Evolutionary conservation across 1,284 basidiomycete species (phyloP), one percentile per base, ranked within the genome.

Genomic region (Sporisorium exsertum): DNA sequence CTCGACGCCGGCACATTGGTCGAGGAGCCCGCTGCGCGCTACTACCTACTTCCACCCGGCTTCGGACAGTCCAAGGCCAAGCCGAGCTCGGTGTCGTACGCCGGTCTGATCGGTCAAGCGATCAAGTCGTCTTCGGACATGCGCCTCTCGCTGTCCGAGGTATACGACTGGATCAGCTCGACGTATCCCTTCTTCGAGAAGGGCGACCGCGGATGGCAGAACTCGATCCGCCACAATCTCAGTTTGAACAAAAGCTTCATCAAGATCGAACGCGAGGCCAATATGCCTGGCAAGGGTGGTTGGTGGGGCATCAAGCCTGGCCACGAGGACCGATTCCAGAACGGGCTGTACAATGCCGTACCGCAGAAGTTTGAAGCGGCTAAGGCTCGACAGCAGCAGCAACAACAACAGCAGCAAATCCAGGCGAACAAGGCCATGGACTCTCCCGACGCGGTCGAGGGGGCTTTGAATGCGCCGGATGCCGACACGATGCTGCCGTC

Each of bases 141-240:
- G 78, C 91, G 93, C 42, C 90, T 98, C 35, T 94, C 94, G 0
- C 88, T 98, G 26, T 94, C 95, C 81, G 95, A 98, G 84, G 96
- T 99, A 72, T 98, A 98, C 84, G 91, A 93, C 81, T 99, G 91
- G 89, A 96, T 99, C 81, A 94, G 93, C 66, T 93, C 92, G 43
- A 93, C 94, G 5, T 95, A 94, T 86, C 95, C 96, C 0, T 92
- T 92, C 85, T 99, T 94, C 88, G 94, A 94, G 85, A 91, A 92
- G 47, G 92, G 93, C 42, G 95, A 97, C 81, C 90, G 92, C n/a
- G 95, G 94, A 27, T 97, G 95, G 95, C 93, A 93, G 90, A 91
- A 91, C 80, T 95, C 93, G 7, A 93, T 97, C 60, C 89, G 95
- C n/a, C 94, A 97, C 86, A 93, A 92, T 73, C 88, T 97, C 2